These are phyloP conservation scores for Botrytis galanthina DNA, from an alignment of 2,329 filamentous ascomycete species.

Conservation along the genomic window DNA sequence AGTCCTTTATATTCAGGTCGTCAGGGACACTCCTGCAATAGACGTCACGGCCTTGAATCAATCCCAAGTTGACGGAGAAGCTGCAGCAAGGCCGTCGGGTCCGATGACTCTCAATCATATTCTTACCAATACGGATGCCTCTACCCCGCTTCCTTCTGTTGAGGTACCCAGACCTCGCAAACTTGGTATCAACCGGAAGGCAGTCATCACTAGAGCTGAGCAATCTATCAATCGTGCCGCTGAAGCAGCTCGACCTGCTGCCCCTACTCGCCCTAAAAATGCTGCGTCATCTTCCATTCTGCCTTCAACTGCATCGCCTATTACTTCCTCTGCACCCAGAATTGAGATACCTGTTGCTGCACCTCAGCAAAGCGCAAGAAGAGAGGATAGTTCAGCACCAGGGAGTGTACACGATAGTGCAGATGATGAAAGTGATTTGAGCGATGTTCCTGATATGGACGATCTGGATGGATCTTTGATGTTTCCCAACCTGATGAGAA, in stretches of 20 bases:
- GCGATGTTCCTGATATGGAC: conserved; percentile 45
- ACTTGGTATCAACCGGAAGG: conserved; percentile 39
- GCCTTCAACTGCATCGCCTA: conserved; percentile 39
- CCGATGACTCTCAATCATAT: conserved; percentile 38
- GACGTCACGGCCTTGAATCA: conserved; percentile 43
- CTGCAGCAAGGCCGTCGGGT: conserved; percentile 33
- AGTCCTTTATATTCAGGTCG: conserved; percentile 67
- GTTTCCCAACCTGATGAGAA: conserved; percentile 27
- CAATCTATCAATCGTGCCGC: conserved; percentile 50
- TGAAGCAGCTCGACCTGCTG: conserved; percentile 36
- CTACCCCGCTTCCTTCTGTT: conserved; percentile 31
- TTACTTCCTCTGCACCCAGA: conserved; percentile 40
- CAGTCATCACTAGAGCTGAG: conserved; percentile 61
- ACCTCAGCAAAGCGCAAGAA: conserved; percentile 32
- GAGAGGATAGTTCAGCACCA: conserved; percentile 38
- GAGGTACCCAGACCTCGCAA: conserved; percentile 33
- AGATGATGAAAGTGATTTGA: conserved; percentile 55
- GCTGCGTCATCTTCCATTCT: neutral
- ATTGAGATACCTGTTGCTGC: conserved; percentile 34
- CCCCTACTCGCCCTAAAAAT: conserved; percentile 37
- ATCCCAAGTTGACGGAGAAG: conserved; percentile 47
- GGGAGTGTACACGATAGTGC: conserved; percentile 49
- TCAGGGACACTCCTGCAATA: conserved; percentile 51
- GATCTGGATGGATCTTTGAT: conserved; percentile 29
- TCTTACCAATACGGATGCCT: conserved; percentile 37